These are phyloP conservation scores for Camptophora hylomeconis DNA, from an alignment of 2,329 filamentous ascomycete genomes.

Conservation along the genomic window DNA sequence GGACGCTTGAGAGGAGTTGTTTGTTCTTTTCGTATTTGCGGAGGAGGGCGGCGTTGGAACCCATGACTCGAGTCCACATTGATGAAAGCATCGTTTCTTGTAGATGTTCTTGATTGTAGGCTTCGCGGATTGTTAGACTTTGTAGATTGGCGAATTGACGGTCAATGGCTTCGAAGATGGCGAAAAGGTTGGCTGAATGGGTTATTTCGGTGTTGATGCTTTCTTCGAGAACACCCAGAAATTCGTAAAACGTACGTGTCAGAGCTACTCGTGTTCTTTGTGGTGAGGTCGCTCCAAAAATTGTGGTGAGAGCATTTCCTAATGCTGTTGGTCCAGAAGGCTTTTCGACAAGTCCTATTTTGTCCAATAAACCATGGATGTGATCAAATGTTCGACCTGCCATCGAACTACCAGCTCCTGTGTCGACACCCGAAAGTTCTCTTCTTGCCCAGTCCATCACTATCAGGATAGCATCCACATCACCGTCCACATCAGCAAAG, in stretches of 20 bases:
- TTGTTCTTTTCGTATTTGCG: slow-evolving; percentile 88
- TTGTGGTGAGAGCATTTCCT: slow-evolving; percentile 52
- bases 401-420: slow-evolving; percentile 29
- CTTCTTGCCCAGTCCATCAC: slow-evolving; percentile 94
- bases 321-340: slow-evolving; percentile 48
- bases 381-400: slow-evolving; percentile 57
- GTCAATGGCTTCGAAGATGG: slow-evolving; percentile 85
- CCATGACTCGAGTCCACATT: slow-evolving; percentile 76
- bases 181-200: slow-evolving; percentile 67
- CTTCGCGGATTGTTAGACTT: slow-evolving; percentile 72
- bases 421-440: slow-evolving; percentile 60
- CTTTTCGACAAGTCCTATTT: slow-evolving; percentile 30
- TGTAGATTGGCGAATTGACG: slow-evolving; percentile 80
- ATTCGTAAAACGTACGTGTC: slow-evolving; percentile 77
- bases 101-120: slow-evolving; percentile 63
- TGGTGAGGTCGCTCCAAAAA: slow-evolving; percentile 69
- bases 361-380: slow-evolving; percentile 62
- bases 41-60: slow-evolving; percentile 59
- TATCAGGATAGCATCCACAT: slow-evolving; percentile 82
- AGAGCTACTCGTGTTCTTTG: slow-evolving; percentile 71
- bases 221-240: slow-evolving; percentile 76
- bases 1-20: slow-evolving; percentile 62
- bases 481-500: slow-evolving; percentile 84
- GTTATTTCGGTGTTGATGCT: slow-evolving; percentile 74
- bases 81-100: slow-evolving; percentile 71